Conservation (phyloP, 2,329 filamentous ascomycete species). For the Neurospora crassa region DNA sequence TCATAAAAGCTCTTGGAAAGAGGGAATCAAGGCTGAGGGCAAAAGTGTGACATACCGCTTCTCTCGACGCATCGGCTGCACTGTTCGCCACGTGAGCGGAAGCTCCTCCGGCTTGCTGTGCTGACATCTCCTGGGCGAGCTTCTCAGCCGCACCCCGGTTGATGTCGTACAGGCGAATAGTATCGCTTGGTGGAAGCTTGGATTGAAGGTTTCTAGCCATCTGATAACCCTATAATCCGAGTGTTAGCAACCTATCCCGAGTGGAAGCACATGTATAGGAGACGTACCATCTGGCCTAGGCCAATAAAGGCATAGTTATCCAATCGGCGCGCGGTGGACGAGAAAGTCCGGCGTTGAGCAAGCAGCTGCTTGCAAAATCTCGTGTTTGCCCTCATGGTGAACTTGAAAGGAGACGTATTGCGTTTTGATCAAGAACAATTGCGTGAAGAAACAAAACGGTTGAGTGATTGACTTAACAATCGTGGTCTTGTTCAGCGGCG, state of each 20-base stretch:
- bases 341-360: conserved; percentile 39
- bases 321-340: conserved; percentile 34
- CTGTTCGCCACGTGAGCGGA: conserved; percentile 34
- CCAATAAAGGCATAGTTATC: conserved; percentile 52
- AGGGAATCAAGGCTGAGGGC: background rate
- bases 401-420: background rate
- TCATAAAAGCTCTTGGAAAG: conserved; percentile 15
- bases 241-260: conserved; percentile 4
- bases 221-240: conserved; percentile 41
- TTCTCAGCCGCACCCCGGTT: conserved; percentile 38
- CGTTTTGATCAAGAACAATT: background rate
- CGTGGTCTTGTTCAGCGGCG: background rate
- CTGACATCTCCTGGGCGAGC: conserved; percentile 37
- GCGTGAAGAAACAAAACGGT: background rate
- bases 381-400: conserved; percentile 14
- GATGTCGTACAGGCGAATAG: conserved; percentile 46
- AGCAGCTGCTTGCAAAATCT: conserved; percentile 19
- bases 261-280: background rate
- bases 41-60: conserved; percentile 35
- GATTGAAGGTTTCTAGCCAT: conserved; percentile 54
- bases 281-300: conserved; percentile 49
- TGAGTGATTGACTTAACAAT: background rate
- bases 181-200: conserved; percentile 42
- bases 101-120: conserved; percentile 34
- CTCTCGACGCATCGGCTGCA: conserved; percentile 38